Percentiles rank a stretch among this genome's conserved stretches.
These are phyloP conservation scores for Saccharomycopsis fibuligera DNA, from an alignment of 805 yeast genomes.

Conservation along the genomic window DNA sequence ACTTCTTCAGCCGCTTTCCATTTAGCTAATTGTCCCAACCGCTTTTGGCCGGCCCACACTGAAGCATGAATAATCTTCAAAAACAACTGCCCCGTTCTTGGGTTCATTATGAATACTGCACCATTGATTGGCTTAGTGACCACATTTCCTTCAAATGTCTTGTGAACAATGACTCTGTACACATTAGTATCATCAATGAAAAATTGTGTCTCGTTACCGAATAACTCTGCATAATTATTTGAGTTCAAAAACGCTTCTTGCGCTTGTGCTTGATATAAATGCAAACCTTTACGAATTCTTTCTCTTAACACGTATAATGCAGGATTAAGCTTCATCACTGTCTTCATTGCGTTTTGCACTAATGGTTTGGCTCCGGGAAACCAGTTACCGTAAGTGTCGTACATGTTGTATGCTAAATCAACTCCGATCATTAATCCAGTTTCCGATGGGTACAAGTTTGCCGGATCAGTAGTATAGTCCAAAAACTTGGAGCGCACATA, in stretches of 20 bases:
- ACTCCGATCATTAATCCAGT: slow-evolving; percentile 88
- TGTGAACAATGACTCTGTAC: slow-evolving; percentile 85
- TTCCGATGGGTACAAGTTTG: slow-evolving; percentile 84
- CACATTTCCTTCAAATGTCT: slow-evolving; percentile 86
- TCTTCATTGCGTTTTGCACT: slow-evolving; percentile 85
- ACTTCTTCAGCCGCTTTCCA: slow-evolving; percentile 99
- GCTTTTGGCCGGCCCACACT: slow-evolving; percentile 95
- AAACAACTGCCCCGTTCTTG: slow-evolving; percentile 84
- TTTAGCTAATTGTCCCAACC: slow-evolving; percentile 86
- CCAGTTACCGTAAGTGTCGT: slow-evolving; percentile 97
- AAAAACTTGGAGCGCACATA: slow-evolving; percentile 88
- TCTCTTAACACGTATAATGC: slow-evolving; percentile 88
- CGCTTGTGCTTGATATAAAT: slow-evolving; percentile 87
- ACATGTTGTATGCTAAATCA: slow-evolving; percentile 92
- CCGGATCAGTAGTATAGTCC: slow-evolving; percentile 85
- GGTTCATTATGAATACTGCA: slow-evolving; percentile 82
- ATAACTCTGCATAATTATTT: slow-evolving; percentile 82
- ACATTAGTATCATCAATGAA: slow-evolving; percentile 94
- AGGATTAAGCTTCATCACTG: slow-evolving; percentile 92
- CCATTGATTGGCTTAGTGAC: slow-evolving; percentile 94
- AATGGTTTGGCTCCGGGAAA: slow-evolving; percentile 89
- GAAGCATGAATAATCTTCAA: slow-evolving; percentile 87
- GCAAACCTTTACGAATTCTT: slow-evolving; percentile 89
- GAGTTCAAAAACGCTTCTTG: slow-evolving; percentile 89
- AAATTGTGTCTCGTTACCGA: slow-evolving; percentile 75